These are phyloP conservation scores for Colletotrichum somersetense DNA, from an alignment of 2,329 filamentous ascomycete species.

Conservation along the genomic window DNA sequence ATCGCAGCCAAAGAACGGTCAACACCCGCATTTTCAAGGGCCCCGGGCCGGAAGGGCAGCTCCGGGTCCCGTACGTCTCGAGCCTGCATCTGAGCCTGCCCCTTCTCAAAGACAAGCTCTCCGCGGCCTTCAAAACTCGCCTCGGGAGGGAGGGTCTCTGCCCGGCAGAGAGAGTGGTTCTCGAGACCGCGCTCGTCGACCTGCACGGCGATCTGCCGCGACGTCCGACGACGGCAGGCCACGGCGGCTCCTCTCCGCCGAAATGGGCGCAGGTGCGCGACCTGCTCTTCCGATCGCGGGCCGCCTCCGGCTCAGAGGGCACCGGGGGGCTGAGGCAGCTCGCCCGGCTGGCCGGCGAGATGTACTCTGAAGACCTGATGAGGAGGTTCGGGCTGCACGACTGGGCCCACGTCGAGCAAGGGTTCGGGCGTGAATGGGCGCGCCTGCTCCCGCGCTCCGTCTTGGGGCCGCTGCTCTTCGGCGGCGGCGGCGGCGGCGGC, in stretches of 20 bases:
- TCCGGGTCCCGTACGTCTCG: neutral
- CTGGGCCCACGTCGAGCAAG: slow-evolving; percentile 2
- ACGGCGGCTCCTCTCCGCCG: neutral
- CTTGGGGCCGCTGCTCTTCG: neutral
- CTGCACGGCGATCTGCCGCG: neutral
- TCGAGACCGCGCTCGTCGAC: neutral
- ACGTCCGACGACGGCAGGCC: neutral
- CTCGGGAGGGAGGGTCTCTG: neutral
- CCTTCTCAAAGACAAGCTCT: slow-evolving; percentile 12
- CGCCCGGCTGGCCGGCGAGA: neutral
- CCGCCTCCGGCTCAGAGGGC: neutral
- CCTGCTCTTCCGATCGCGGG: neutral
- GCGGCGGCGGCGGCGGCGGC: neutral
- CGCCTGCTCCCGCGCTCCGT: neutral
- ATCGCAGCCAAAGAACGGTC: neutral
- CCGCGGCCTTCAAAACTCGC: neutral
- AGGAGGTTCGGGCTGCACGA: slow-evolving; percentile 3
- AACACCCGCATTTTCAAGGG: neutral
- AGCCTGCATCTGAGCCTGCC: slow-evolving; percentile 6
- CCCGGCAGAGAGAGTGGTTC: neutral
- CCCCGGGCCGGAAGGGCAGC: neutral
- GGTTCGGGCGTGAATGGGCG: neutral
- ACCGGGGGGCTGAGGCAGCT: neutral
- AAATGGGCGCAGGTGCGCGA: neutral
- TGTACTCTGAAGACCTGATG: slow-evolving; percentile 2